phyloP scores from a whole-genome alignment of 495 filamentous ascomycete species.

The Penicillium antarcticum region DNA sequence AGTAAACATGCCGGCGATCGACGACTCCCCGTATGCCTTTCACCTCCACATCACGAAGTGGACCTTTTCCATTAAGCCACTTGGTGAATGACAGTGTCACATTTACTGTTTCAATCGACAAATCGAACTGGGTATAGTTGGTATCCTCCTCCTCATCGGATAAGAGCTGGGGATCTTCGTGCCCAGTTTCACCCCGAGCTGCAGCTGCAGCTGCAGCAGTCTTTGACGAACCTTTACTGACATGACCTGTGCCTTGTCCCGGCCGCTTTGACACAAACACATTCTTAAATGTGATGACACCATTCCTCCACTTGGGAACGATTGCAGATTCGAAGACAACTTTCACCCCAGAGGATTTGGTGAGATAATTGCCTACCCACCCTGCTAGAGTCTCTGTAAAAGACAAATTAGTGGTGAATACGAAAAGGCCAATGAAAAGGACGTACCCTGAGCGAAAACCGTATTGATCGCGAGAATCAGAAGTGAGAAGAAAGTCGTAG shows the following conservation, averaged over 20 bases:
- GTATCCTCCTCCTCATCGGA: slow-evolving; percentile 75
- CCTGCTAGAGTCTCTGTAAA: slow-evolving; percentile 79
- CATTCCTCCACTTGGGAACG: slow-evolving; percentile 89
- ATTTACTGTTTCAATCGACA: slow-evolving; percentile 92
- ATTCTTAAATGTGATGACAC: slow-evolving; percentile 93
- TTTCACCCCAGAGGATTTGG: slow-evolving; percentile 89
- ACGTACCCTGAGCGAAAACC: slow-evolving; percentile 85
- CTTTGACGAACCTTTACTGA: slow-evolving; percentile 88
- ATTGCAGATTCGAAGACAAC: slow-evolving; percentile 98
- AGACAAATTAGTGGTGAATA: slow-evolving; percentile 12
- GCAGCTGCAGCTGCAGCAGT: slow-evolving; percentile 80
- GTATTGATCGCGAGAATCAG: slow-evolving; percentile 89
- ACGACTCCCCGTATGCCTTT: slow-evolving; percentile 95
- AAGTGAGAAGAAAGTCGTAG: slow-evolving; percentile 94
- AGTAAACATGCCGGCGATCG: slow-evolving; percentile 78
- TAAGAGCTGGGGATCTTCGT: slow-evolving; percentile 11
- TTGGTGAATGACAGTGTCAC: slow-evolving; percentile 96
- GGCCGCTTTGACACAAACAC: slow-evolving; percentile 93
- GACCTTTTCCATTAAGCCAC: slow-evolving; percentile 95
- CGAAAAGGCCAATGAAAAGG: background rate
- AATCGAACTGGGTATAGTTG: slow-evolving; percentile 96
- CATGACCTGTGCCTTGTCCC: slow-evolving; percentile 69
- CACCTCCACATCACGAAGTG: slow-evolving; percentile 87
- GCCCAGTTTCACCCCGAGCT: slow-evolving; percentile 42
- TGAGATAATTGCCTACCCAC: slow-evolving; percentile 94